Evolutionary conservation across 805 yeast genomes (phyloP), one percentile per base, ranked within the genome.

Genomic region (Wickerhamia fluorescens): DNA sequence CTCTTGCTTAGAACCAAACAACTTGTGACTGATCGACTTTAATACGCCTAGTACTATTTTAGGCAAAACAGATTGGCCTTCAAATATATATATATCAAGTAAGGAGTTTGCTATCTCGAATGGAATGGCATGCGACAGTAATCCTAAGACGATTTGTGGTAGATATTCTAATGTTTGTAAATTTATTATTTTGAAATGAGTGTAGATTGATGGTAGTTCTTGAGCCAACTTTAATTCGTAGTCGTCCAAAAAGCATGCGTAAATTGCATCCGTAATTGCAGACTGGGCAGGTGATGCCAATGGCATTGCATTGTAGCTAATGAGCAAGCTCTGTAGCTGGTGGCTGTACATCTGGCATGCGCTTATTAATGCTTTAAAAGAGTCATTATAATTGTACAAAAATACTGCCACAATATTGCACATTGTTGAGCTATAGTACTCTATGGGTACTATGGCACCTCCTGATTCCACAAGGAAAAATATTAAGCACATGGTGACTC

Each of bases 41-140:
- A 80, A 45, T 9, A 76, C 46, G 0, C 74, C 81, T n/a, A 79
- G 47, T 2, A 70, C 56, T 7, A 68, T 62, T 13, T 79, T 61
- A 24, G 75, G 51, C 27, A 79, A 44, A 37, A 76, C 61, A 1
- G 20, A 24, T 2, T 67, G 51, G 39, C 73, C 82, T 45, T 78
- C 85, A 45, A 77, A 76, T 7, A 77, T 46, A 45, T 65, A 66
- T 4, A 78, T 57, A 45, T 80, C 88, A 36, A 80, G 42, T 5
- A 79, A 39, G 10, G 74, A 63, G 15, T 65, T 54, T 6, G 70
- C 48, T 1, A 66, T 49, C 19, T 75, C 78, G 26, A 71, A 50
- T 8, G 61, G 46, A 24, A 76, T 43, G 15, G 64, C 58, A 28
- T 59, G 53, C 2, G 75, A 46, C 42, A 77, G 71, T 12, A 75